Evolutionary conservation across 805 yeast genomes (phyloP).

Genomic region (Lipomyces kockii): DNA sequence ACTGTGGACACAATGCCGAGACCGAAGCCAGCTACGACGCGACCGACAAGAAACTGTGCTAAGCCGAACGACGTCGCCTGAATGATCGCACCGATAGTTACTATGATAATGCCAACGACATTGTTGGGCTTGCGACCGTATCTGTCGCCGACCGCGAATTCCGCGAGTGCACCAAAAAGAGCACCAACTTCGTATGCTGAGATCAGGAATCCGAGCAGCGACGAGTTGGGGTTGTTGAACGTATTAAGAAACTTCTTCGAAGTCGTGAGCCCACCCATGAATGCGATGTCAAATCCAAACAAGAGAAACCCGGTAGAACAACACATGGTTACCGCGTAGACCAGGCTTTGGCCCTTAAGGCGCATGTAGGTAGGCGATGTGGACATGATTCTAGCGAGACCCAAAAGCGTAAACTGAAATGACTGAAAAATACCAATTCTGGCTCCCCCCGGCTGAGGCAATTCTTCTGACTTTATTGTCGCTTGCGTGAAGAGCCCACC

Average conservation of each 20-base stretch:
- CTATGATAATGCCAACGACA: slow-evolving; percentile 57
- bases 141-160: slow-evolving; percentile 59
- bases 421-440: too few relatives aligned
- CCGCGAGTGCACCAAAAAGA: slow-evolving; percentile 66
- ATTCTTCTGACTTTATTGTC: slow-evolving; percentile 75
- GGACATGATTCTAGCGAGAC: background rate
- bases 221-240: slow-evolving; percentile 36
- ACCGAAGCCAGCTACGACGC: slow-evolving; percentile 53
- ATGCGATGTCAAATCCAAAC: slow-evolving; percentile 39
- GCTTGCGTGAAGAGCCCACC: slow-evolving; percentile 49
- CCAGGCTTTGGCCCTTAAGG: slow-evolving; percentile 19
- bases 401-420: too few relatives aligned
- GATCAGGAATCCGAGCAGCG: slow-evolving; percentile 44
- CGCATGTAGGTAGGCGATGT: slow-evolving; percentile 23
- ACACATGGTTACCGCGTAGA: slow-evolving; percentile 29
- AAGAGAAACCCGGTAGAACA: slow-evolving; percentile 9
- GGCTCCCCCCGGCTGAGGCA: slow-evolving; percentile 57
- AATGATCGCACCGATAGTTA: slow-evolving; percentile 63
- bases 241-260: slow-evolving; percentile 49
- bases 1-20: slow-evolving; percentile 64
- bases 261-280: slow-evolving; percentile 75
- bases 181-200: slow-evolving; percentile 68
- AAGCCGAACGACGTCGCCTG: slow-evolving; percentile 64
- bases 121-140: slow-evolving; percentile 60
- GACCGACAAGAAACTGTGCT: slow-evolving; percentile 68